These are phyloP conservation scores for Neofusicoccum parvum DNA, from an alignment of 2,329 filamentous ascomycete species.

Conservation along the genomic window DNA sequence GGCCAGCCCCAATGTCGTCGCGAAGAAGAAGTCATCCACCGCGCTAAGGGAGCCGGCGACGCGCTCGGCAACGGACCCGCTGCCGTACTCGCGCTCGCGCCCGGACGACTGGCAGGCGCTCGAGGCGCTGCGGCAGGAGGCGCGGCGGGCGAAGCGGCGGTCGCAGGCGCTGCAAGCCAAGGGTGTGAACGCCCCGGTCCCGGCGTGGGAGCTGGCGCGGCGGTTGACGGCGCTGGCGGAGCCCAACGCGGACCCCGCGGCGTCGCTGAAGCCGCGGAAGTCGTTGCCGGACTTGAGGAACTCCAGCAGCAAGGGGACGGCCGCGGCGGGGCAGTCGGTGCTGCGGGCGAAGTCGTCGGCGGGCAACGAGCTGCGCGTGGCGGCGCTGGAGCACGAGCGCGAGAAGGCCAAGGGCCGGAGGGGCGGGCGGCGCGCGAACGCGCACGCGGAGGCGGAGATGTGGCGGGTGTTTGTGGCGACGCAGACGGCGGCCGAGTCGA, in stretches of 20 bases:
- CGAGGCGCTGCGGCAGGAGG: background rate
- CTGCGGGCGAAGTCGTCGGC: background rate
- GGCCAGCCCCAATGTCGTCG: background rate
- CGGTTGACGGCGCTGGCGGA: background rate
- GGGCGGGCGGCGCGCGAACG: background rate
- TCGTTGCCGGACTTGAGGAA: background rate
- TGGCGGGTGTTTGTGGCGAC: background rate
- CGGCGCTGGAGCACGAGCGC: background rate
- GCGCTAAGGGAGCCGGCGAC: background rate
- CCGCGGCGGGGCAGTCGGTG: background rate
- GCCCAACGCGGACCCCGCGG: no score
- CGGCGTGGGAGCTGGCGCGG: background rate
- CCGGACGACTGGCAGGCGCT: background rate
- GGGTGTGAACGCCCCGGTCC: background rate
- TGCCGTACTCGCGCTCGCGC: background rate
- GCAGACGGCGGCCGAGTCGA: background rate
- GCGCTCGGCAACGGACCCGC: background rate
- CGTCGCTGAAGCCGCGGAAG: background rate
- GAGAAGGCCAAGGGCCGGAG: background rate
- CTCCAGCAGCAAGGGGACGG: background rate
- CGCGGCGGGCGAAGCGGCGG: background rate
- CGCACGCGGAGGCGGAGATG: background rate
- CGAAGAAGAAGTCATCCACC: background rate
- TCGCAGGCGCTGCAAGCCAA: background rate
- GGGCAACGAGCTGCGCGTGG: background rate